Evolutionary conservation across 139 green algal species (phyloP), one percentile per base, ranked within the genome.

Genomic region (Limnomonas spitsbergensis): DNA sequence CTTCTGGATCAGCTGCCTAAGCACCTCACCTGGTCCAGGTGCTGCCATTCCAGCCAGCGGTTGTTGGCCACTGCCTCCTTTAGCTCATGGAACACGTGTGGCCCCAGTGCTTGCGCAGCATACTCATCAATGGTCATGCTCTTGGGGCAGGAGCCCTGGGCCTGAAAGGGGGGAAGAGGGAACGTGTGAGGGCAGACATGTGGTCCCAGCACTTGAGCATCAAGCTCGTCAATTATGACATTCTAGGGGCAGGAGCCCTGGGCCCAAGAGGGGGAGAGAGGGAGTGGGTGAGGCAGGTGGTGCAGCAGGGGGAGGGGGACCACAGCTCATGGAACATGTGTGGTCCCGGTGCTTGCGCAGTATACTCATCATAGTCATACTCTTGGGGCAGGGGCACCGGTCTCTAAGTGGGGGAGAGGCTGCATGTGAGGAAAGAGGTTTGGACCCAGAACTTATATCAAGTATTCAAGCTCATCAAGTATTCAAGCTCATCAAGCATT

Each of bases 11-110:
- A n/a, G n/a, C n/a, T n/a, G n/a, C n/a, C n/a, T n/a, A n/a, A n/a
- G n/a, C n/a, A n/a, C n/a, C n/a, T n/a, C 40, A 66, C 39, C 71
- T 72, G 53, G 75, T 80, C 75, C 42, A 80, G 69, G 31, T 82
- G 77, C 27, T 77, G 68, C 77, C 77, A 82, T 24, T 40, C 69
- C 52, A 82, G 77, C 77, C 77, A 82, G 39, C 52, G 42, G 77
- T 82, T 82, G 40, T 20, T 40, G 4, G 27, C 66, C 9, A 82
- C 77, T 27, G 77, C 77, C 66, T 80, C 38, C 24, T 32, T 40
- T 2, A 80, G 76, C 66, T 80, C 76, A 53, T 76, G 34, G 40
- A 76, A 53, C 66, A 80, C 76, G 9, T 66, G 66, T 1, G 76
- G 61, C 0, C n/a, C 2, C 66, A 80, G 66, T 40, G 71, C 42